Conservation (phyloP, 1,139 yeast species). For the Debaryomycetaceae sp. region DNA sequence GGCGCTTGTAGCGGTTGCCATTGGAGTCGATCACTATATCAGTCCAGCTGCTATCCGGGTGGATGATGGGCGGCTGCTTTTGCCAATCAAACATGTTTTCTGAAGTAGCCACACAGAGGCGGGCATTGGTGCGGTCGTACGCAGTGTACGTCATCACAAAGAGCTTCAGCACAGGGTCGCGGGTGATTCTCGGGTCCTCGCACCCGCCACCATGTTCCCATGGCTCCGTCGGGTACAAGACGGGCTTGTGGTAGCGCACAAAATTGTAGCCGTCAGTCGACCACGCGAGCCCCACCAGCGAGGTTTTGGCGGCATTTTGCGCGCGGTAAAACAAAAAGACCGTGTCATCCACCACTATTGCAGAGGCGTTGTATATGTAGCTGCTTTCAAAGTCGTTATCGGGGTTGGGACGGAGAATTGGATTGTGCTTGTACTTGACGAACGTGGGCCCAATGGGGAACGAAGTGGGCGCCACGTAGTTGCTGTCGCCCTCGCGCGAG, state of each 20-base stretch:
- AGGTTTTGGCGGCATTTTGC: conserved; percentile 31
- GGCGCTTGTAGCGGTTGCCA: conserved; percentile 20
- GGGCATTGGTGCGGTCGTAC: conserved; percentile 30
- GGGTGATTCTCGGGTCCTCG: conserved; percentile 42
- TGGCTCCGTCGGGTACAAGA: conserved; percentile 33
- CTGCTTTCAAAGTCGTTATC: conserved; percentile 36
- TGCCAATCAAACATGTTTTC: conserved; percentile 38
- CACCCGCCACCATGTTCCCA: conserved; percentile 43
- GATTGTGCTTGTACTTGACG: conserved; percentile 30
- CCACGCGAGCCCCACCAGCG: conserved; percentile 37
- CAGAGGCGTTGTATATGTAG: conserved; percentile 42
- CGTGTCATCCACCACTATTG: conserved; percentile 37
- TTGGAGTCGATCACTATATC: conserved; percentile 27
- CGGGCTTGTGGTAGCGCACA: conserved; percentile 28
- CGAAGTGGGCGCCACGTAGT: conserved; percentile 30
- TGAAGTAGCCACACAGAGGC: conserved; percentile 41
- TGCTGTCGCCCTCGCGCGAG: conserved; percentile 28
- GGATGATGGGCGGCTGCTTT: conserved; percentile 36
- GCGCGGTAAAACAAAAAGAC: conserved; percentile 40
- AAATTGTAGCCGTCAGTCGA: conserved; percentile 33
- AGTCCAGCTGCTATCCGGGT: conserved; percentile 24
- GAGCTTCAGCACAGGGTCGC: conserved; percentile 32
- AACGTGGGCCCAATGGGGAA: conserved; percentile 43
- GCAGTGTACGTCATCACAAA: conserved; percentile 44
- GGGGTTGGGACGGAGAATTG: conserved; percentile 39